Base-by-base conservation (phyloP, 257 asterid genomes). In the Sherardia arvensis region DNA sequence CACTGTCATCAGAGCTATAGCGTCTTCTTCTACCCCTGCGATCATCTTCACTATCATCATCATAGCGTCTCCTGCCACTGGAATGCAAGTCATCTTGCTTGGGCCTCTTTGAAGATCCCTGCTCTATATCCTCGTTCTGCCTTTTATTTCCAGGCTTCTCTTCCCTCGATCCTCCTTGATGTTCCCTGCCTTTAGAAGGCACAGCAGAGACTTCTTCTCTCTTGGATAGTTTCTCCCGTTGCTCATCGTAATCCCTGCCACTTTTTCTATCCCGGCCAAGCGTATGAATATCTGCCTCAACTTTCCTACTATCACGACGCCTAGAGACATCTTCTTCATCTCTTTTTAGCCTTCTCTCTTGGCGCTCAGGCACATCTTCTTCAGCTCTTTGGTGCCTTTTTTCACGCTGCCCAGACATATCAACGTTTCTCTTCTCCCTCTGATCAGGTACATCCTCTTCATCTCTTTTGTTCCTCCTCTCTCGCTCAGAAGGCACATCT, bases 81-180 rank as follows among this genome's bases (percentile, higher is more conserved):
- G 85, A 80, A 20, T 66, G 81, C 7, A 40, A 80, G 64, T 84
- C 95, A 38, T 85, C 92, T 65, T 80, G 68, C 60, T 83, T 79
- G 53, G 68, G 68, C 71, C 85, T 86, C 88, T 85, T 86, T 33
- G 80, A 76, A 66, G 79, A 34, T 34, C 66, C 77, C 12, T 9
- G 40, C 12, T 73, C 84, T 71, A 78, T 67, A 17, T 80, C 83
- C 64, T 78, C 78, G 57, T 80, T 88, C 69, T 81, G 76, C 62
- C 77, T 73, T 57, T 68, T 71, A 67, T 76, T 51, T 40, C 55
- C 69, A 21, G 32, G 76, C 40, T 84, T 82, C 53, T 81, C 90
- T 69, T 68, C 79, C 27, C 1, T 18, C 23, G 62, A 74, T 62
- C 65, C 68, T 3, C 18, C 53, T 49, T 57, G 74, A 58, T 58